Conservation (phyloP, 148 eudicot genomes). For the Camellia lanceoleosa region DNA sequence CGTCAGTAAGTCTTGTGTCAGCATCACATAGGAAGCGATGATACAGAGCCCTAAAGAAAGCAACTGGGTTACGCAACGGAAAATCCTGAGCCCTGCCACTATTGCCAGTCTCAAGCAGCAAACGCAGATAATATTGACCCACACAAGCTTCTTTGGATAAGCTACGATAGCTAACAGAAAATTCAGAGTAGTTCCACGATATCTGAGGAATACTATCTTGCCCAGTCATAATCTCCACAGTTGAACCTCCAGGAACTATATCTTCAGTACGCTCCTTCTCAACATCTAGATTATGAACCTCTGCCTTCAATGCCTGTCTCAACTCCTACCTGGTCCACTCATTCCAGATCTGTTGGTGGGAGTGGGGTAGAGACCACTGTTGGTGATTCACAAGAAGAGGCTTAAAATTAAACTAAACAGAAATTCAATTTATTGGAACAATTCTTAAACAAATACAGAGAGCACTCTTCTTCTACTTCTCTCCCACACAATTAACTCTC, state of each 20-base stretch:
- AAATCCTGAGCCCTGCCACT: conserved; percentile 85
- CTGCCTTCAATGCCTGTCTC: conserved; percentile 81
- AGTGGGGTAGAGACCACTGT: no score
- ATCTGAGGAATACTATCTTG: conserved; percentile 73
- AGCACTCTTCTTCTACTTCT: no score
- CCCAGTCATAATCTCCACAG: conserved; percentile 43
- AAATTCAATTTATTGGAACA: no score
- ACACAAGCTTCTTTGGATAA: conserved; percentile 98
- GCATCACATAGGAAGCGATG: conserved; percentile 97
- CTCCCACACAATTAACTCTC: no score
- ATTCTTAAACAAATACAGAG: no score
- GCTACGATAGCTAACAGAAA: conserved; percentile 82
- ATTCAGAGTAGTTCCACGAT: conserved; percentile 96
- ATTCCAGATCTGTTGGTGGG: no score
- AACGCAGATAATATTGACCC: conserved; percentile 91
- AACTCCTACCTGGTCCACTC: conserved; percentile 95
- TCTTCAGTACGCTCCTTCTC: conserved; percentile 94
- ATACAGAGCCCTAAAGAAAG: conserved; percentile 94
- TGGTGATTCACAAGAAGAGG: no score
- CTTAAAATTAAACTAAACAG: no score
- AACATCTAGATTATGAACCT: conserved; percentile 91
- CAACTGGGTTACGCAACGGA: conserved; percentile 96
- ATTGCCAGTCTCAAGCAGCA: conserved; percentile 89
- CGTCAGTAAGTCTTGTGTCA: conserved; percentile 73
- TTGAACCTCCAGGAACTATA: conserved; percentile 70